Evolutionary conservation across 2,329 filamentous ascomycete species (phyloP), one percentile per base, ranked within the genome.

Genomic region (Exophiala xenobiotica): DNA sequence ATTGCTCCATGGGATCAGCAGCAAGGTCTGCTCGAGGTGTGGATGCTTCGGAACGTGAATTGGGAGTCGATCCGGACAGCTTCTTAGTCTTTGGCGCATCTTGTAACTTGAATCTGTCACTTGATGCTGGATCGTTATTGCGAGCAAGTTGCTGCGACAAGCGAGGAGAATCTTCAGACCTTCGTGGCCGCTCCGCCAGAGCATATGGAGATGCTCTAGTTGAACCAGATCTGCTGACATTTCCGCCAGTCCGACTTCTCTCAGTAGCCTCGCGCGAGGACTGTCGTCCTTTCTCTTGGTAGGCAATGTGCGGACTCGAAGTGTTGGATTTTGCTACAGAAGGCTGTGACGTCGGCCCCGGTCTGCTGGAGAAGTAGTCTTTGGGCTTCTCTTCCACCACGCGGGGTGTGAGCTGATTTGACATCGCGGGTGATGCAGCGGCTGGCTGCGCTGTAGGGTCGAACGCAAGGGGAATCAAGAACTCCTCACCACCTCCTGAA

Each of bases 231-330:
- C 57, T 33, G 27, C 53, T 58, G 6, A 42, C 38, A 37, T 35
- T 46, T 16, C 33, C 51, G 11, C 74, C 71, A 53, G 68, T 69
- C 38, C 69, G 66, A 51, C 68, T 83, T 19, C 75, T 49, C 23
- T 54, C 51, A 26, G 42, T 41, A 20, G 45, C 20, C 19, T 58
- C 57, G 33, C 48, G 47, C 14, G 54, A 63, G 23, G 53, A 44
- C 54, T 82, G 78, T 38, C 87, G 81, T 1, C 82, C 82, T 69
- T 91, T 93, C 63, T 95, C 89, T 67, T 95, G 90, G 66, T 90
- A 95, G 18, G 90, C 87, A 62, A 95, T 95, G 64, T 96, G 90
- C n/a, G 90, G 89, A 12, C 88, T 90, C 14, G 57, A 55, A 12
- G 51, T 56, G 24, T 50, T 44, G 38, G 59, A 50, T 24, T 53